These are phyloP conservation scores for Corymbia citriodora DNA, from an alignment of 441 rosid species.

Conservation along the genomic window DNA sequence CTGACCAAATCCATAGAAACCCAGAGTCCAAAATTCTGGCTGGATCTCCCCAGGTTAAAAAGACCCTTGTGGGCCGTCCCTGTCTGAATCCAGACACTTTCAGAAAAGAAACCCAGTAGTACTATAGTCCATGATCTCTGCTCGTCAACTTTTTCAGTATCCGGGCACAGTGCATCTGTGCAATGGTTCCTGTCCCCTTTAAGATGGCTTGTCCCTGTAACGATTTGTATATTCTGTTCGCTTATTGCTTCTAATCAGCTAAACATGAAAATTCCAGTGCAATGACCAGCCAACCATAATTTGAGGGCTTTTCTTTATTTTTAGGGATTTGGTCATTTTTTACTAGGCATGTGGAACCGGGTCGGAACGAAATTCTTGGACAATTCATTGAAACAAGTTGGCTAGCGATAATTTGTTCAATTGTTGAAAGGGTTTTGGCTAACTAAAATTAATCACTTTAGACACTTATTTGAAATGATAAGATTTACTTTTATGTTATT, in stretches of 20 bases:
- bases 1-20: not conserved
- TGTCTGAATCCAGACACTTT: not conserved
- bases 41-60: not conserved
- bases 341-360: not conserved
- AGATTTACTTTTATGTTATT: accelerated
- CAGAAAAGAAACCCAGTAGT: not conserved
- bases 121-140: not conserved
- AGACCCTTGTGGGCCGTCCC: not conserved
- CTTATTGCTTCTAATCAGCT: not conserved
- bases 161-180: not conserved
- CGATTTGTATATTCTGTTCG: not conserved
- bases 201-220: not conserved
- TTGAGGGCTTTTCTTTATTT: not conserved
- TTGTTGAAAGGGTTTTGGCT: not conserved
- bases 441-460: not conserved
- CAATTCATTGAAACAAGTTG: not conserved
- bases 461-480: accelerated
- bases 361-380: accelerated
- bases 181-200: not conserved
- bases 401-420: too few relatives aligned
- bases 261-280: not conserved
- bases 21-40: not conserved
- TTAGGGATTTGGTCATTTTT: not conserved
- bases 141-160: not conserved
- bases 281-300: not conserved